Evolutionary conservation across 2,329 filamentous ascomycete species (phyloP).

Genomic region (Coniella lustricola): DNA sequence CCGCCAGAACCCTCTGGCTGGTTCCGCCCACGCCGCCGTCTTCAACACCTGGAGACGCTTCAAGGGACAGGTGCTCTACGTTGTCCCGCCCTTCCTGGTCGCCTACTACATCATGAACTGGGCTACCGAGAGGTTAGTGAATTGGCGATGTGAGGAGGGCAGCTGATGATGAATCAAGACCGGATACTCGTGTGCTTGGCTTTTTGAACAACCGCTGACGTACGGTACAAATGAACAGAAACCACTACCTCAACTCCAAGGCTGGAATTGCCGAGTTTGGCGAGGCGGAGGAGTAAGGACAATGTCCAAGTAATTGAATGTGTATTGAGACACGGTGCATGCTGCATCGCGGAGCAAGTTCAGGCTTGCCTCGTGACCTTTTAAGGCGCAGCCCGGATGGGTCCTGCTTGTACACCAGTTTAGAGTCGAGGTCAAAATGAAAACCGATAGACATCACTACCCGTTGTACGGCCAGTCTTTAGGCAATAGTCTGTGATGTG

Average conservation of each 20-base stretch:
- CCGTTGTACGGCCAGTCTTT: no score
- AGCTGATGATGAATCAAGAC: no score
- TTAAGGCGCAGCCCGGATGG: no score
- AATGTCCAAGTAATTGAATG: neutral
- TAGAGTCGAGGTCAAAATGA: neutral
- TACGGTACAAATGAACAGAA: conserved; percentile 40
- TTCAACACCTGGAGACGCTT: conserved; percentile 94
- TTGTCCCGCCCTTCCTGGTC: conserved; percentile 68
- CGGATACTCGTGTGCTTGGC: no score
- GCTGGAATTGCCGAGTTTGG: conserved; percentile 53
- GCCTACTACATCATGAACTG: conserved; percentile 84
- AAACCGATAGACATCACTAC: neutral
- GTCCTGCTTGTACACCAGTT: no score
- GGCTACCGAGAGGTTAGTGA: conserved; percentile 78
- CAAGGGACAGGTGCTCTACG: conserved; percentile 81
- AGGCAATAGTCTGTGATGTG: no score
- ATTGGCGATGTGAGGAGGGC: no score
- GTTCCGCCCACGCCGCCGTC: conserved; percentile 69
- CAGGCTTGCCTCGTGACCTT: neutral
- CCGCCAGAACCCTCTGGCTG: conserved; percentile 81
- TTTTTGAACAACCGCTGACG: neutral
- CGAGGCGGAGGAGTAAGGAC: conserved; percentile 34
- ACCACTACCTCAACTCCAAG: conserved; percentile 78
- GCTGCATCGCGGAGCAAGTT: neutral
- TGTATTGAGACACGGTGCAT: neutral